A percentile compares a stretch with the other conserved stretches of the same genome.
phyloP scores from a whole-genome alignment of 2,329 filamentous ascomycete species.

The Lachnellula cervina region DNA sequence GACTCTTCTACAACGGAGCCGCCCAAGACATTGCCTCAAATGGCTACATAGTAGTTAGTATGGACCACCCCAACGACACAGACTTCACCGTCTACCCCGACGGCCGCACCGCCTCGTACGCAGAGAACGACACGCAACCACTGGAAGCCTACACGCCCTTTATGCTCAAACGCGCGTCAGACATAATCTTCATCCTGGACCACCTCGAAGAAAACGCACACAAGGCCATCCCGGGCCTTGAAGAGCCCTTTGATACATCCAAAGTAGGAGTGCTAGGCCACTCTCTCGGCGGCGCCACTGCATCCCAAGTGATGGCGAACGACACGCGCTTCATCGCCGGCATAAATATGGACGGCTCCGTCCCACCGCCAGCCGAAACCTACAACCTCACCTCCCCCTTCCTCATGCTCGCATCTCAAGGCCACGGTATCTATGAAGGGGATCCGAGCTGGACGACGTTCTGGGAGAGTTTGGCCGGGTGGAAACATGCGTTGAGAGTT shows the following conservation, averaged over 20 bases:
- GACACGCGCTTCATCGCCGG: conserved; percentile 31
- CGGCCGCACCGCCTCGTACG: conserved; percentile 7
- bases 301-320: conserved; percentile 28
- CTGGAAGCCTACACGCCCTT: not conserved
- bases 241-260: not conserved
- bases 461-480: conserved; percentile 17
- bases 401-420: conserved; percentile 24
- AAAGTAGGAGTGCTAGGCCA: conserved; percentile 17
- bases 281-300: conserved; percentile 30
- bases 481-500: conserved; percentile 20
- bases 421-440: conserved; percentile 8
- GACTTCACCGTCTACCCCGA: conserved; percentile 31
- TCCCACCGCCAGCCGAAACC: conserved; percentile 25
- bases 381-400: conserved; percentile 29
- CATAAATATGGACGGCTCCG: conserved; percentile 35
- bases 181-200: conserved; percentile 16
- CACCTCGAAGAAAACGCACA: conserved; percentile 1
- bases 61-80: conserved; percentile 33
- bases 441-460: conserved; percentile 15
- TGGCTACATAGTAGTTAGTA: conserved; percentile 30
- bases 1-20: conserved; percentile 27
- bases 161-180: conserved; percentile 11
- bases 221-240: conserved; percentile 6
- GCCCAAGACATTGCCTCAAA: conserved; percentile 28
- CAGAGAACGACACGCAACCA: not conserved